Percentiles rank a stretch among this genome's conserved stretches.
Conservation (phyloP, 345 rosid species). For the Gossypium arboreum region DNA sequence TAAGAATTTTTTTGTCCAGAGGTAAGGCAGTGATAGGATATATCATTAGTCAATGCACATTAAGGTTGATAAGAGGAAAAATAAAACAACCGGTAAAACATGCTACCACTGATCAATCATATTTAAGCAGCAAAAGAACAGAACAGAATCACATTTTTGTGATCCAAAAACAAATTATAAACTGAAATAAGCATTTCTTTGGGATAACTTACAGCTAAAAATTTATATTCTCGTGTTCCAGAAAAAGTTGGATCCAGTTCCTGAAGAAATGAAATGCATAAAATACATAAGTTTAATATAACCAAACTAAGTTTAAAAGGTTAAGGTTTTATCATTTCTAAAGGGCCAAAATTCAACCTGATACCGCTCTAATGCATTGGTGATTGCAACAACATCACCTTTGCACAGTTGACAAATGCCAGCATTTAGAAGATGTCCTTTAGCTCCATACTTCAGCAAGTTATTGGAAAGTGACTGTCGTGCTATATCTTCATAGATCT, state of each 20-base stretch:
- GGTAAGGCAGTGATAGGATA: background rate
- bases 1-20: background rate
- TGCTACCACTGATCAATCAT: background rate
- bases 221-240: constrained; percentile 81
- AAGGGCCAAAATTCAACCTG: constrained; percentile 50
- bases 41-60: constrained; percentile 2
- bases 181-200: constrained; percentile 1
- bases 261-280: constrained; percentile 39
- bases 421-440: constrained; percentile 99
- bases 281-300: background rate
- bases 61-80: background rate
- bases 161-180: background rate
- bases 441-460: constrained; percentile 94
- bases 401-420: constrained; percentile 96
- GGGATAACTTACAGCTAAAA: constrained; percentile 48
- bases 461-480: constrained; percentile 64
- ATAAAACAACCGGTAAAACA: background rate
- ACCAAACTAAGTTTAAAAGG: background rate
- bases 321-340: background rate
- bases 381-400: constrained; percentile 81
- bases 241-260: constrained; percentile 94
- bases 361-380: constrained; percentile 82
- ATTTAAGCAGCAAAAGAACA: background rate
- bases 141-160: background rate
- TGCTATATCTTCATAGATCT: constrained; percentile 87